Conservation (phyloP, 106 monocot species). For the Apostasia ramifera region DNA sequence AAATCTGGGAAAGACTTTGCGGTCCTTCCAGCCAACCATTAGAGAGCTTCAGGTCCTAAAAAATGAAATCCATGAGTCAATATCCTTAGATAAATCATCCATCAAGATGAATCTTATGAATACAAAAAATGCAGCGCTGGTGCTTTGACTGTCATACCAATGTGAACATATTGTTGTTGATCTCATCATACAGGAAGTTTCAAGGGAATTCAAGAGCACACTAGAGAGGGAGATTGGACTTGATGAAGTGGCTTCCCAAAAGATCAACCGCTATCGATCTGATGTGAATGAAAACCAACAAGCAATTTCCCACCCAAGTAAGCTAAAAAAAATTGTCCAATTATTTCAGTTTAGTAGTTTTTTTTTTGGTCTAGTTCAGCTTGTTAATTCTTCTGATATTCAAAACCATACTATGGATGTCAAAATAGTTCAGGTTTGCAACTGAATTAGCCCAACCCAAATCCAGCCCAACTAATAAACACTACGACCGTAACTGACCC, state of each 20-base stretch:
- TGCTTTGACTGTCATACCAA: not conserved
- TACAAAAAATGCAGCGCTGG: not conserved
- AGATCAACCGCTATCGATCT: slow-evolving; percentile 29
- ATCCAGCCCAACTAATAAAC: too few species aligned
- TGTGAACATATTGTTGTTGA: not conserved
- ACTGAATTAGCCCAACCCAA: too few species aligned
- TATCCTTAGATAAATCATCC: not conserved
- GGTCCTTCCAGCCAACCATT: slow-evolving; percentile 95
- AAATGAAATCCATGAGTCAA: not conserved
- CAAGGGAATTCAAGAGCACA: slow-evolving; percentile 96
- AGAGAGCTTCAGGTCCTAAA: slow-evolving; percentile 78
- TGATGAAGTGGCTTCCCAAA: slow-evolving; percentile 56
- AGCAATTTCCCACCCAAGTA: slow-evolving; percentile 47
- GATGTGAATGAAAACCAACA: slow-evolving; percentile 28
- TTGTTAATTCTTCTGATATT: too few species aligned
- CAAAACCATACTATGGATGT: too few species aligned
- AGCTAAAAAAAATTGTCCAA: not conserved
- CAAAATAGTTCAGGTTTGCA: too few species aligned
- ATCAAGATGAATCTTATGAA: not conserved
- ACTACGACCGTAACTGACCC: too few species aligned
- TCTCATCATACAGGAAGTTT: slow-evolving; percentile 68
- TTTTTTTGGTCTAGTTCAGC: too few species aligned
- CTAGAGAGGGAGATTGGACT: slow-evolving; percentile 92
- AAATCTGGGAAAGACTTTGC: slow-evolving; percentile 87
- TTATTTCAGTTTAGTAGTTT: too few species aligned